Evolutionary conservation across 2,329 filamentous ascomycete species (phyloP).

Genomic region (Fusarium nygamai): DNA sequence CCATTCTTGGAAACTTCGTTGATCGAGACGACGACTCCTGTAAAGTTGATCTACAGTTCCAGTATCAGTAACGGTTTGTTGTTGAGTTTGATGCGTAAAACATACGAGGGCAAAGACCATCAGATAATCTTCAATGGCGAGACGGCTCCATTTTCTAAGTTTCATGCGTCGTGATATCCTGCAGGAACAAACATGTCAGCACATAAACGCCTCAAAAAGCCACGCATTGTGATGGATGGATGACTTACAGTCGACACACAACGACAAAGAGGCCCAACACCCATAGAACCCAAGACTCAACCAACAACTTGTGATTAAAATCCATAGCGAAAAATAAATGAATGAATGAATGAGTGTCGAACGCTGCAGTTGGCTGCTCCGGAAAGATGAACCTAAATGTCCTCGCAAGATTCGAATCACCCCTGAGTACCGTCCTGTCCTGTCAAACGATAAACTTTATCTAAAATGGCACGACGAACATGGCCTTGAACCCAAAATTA

Average conservation of each 20-base stretch:
- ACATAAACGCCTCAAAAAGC: neutral
- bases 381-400: neutral
- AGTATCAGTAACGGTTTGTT: neutral
- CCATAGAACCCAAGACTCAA: slow-evolving; percentile 48
- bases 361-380: neutral
- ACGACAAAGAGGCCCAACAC: slow-evolving; percentile 41
- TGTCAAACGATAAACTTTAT: neutral
- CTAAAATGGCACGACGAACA: neutral
- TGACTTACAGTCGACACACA: slow-evolving; percentile 37
- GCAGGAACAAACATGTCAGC: neutral
- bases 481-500: neutral
- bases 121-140: slow-evolving; percentile 67
- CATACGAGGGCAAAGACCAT: slow-evolving; percentile 61
- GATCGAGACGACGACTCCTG: slow-evolving; percentile 54
- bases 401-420: neutral
- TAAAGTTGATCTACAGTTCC: slow-evolving; percentile 45
- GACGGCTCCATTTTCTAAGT: slow-evolving; percentile 56
- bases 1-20: slow-evolving; percentile 55
- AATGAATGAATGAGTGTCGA: neutral
- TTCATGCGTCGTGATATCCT: slow-evolving; percentile 47
- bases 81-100: neutral
- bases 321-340: slow-evolving; percentile 36
- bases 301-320: slow-evolving; percentile 34
- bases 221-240: neutral
- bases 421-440: neutral